A percentile compares a stretch with the other conserved stretches of the same genome.
Conservation (phyloP, 2,329 filamentous ascomycete species). For the Myriosclerotinia curreyana region DNA sequence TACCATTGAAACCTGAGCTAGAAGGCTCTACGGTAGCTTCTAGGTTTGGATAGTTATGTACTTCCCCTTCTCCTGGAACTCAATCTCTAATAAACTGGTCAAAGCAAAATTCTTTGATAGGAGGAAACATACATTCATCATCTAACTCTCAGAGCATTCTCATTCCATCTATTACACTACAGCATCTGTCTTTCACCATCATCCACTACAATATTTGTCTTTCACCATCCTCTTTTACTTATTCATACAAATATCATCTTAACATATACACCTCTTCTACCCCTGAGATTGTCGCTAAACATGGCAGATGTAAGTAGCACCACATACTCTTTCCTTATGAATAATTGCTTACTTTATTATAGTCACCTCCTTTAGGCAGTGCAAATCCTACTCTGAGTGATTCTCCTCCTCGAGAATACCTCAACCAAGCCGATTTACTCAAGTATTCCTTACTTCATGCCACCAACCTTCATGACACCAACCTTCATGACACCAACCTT, state of each 20-base stretch:
- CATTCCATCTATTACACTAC: not conserved
- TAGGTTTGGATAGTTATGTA: too few species aligned
- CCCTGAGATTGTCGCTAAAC: not conserved
- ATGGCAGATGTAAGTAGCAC: not conserved
- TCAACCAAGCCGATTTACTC: not conserved
- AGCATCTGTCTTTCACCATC: not conserved
- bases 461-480: not conserved
- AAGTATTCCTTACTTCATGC: not conserved
- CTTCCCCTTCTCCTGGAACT: not conserved
- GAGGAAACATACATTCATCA: not conserved
- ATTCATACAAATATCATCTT: not conserved
- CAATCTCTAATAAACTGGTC: not conserved
- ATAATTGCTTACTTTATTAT: not conserved
- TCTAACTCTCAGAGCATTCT: not conserved
- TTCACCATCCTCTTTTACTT: not conserved
- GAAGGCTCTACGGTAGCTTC: not conserved
- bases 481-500: not conserved
- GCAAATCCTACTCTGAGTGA: not conserved
- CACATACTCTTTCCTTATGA: not conserved
- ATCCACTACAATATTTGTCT: not conserved
- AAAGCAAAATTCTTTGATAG: not conserved
- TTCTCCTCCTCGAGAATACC: not conserved
- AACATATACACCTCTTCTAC: not conserved
- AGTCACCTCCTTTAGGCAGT: not conserved
- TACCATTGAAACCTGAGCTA: not conserved